phyloP scores from a whole-genome alignment of 2,329 filamentous ascomycete species.

The Blastomyces silverae region DNA sequence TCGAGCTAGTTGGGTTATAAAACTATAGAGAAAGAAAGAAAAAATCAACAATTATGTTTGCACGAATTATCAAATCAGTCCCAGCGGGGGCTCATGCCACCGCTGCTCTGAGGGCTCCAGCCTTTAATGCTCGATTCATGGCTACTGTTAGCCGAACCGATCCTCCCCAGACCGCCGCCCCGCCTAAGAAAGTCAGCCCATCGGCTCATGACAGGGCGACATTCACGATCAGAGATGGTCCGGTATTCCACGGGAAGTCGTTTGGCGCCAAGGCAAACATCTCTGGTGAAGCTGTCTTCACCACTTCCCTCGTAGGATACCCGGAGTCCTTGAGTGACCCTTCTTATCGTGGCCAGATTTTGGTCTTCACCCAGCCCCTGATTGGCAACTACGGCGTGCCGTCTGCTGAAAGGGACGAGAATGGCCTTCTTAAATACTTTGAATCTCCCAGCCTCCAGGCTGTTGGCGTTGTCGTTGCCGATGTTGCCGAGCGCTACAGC shows the following conservation, averaged over 20 bases:
- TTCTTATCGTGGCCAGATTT: slow-evolving; percentile 72
- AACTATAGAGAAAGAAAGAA: slow-evolving; percentile 30
- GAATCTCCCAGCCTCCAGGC: slow-evolving; percentile 98
- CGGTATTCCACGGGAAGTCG: slow-evolving; percentile 91
- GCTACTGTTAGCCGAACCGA: slow-evolving; percentile 64
- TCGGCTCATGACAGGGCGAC: slow-evolving; percentile 73
- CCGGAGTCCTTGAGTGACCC: slow-evolving; percentile 76
- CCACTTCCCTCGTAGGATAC: slow-evolving; percentile 94
- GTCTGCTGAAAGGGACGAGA: slow-evolving; percentile 73
- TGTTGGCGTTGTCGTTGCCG: slow-evolving; percentile 88
- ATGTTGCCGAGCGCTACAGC: slow-evolving; percentile 88
- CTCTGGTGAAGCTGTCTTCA: slow-evolving; percentile 97
- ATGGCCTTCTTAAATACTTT: slow-evolving; percentile 92
- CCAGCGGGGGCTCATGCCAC: slow-evolving; percentile 44
- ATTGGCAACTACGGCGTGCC: slow-evolving; percentile 99
- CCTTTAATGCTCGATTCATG: slow-evolving; percentile 44
- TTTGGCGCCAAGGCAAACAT: slow-evolving; percentile 96
- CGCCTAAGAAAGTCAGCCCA: slow-evolving; percentile 53
- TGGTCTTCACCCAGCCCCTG: slow-evolving; percentile 95
- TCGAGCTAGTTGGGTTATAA: slow-evolving; percentile 23
- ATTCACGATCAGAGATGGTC: slow-evolving; percentile 92
- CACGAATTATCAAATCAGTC: slow-evolving; percentile 49
- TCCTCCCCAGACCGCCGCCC: slow-evolving; percentile 44
- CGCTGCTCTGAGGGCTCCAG: slow-evolving; percentile 33
- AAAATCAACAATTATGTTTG: slow-evolving; percentile 45